Conservation (phyloP, 441 rosid species). For the Oxalis stricta region DNA sequence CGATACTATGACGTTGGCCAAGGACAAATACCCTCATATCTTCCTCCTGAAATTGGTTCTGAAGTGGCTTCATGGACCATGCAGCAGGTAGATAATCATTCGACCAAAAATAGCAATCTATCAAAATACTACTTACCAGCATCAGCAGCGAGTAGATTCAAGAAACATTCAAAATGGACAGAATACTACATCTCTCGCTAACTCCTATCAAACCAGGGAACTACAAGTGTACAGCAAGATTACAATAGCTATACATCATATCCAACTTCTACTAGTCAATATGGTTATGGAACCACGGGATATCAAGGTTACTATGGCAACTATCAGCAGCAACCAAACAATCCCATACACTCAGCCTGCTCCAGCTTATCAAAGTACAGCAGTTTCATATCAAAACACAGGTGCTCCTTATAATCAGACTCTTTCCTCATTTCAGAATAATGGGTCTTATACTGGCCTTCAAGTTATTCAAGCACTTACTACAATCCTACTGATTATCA, state of each 20-base stretch:
- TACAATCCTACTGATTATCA: conserved; percentile 99
- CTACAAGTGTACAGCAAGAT: conserved; percentile 42
- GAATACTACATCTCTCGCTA: conserved; percentile 37
- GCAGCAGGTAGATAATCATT: conserved; percentile 37
- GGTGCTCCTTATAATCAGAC: conserved; percentile 17
- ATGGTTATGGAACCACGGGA: conserved; percentile 59
- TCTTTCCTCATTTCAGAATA: conserved; percentile 35
- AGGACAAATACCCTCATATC: conserved; percentile 41
- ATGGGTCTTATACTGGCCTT: conserved; percentile 98
- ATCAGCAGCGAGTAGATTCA: conserved; percentile 44
- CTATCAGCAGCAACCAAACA: conserved; percentile 75
- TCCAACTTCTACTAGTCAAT: conserved; percentile 48
- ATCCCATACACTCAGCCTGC: conserved; percentile 72
- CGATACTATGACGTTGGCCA: conserved; percentile 53
- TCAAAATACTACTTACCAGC: conserved; percentile 33
- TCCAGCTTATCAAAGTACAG: conserved; percentile 79
- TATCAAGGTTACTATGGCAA: conserved; percentile 69
- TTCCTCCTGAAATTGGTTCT: conserved; percentile 36
- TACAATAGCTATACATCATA: conserved; percentile 51
- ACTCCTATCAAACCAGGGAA: conserved; percentile 47
- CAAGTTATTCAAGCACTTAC: conserved; percentile 95
- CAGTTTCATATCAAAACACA: conserved; percentile 79
- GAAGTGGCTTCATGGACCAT: conserved; percentile 47
- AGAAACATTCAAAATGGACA: conserved; percentile 34
- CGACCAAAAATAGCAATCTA: conserved; percentile 42